Evolutionary conservation across 352 stramenopile genomes (phyloP), one percentile per base, ranked within the genome.

Genomic region (Globisporangium emineosum): DNA sequence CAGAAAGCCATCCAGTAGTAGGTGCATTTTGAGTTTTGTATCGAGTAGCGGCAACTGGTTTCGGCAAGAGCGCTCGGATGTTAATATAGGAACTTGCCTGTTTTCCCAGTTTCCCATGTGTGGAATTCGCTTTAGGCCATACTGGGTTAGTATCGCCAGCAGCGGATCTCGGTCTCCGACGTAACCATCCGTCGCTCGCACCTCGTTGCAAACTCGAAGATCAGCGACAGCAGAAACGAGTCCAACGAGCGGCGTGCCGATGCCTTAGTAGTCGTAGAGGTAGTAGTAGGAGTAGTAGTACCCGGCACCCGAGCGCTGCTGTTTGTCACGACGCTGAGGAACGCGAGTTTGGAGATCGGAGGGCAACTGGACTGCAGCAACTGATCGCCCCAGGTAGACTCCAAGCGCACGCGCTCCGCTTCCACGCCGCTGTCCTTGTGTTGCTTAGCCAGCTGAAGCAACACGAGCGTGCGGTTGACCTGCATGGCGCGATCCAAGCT

Each of bases 261-360:
- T 12, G 2, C 12, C 29, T 17, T 30, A 8, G n/a, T 30, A 17
- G 5, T 17, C 10, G 33, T 40, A 15, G 33, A 19, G 12, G 35
- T 43, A 17, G 35, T 43, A 17, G 35, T 15, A n/a, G 13, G 7
- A 43, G 35, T 17, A 43, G 35, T 19, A 43, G 37, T 17, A 43
- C 6, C 13, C 37, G 37, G 7, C 4, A 45, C 40, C 40, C 40
- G 15, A 15, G 40, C 15, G 15, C 49, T 52, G 25, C 5, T 17
- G 27, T 30, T 23, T 13, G 23, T 13, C 40, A 43, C 56, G 19
- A 53, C 40, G 10, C 56, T 62, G 37, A 62, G 25, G 27, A 54
- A 62, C 40, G 56, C 40, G 3, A 40, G 40, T 29, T 62, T 62
- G 25, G 40, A 17, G 17, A 5, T 10, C 8, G 3, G 17, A 7